These are phyloP conservation scores for Coleophoma cylindrospora DNA, from an alignment of 2,329 filamentous ascomycete species.

Conservation along the genomic window DNA sequence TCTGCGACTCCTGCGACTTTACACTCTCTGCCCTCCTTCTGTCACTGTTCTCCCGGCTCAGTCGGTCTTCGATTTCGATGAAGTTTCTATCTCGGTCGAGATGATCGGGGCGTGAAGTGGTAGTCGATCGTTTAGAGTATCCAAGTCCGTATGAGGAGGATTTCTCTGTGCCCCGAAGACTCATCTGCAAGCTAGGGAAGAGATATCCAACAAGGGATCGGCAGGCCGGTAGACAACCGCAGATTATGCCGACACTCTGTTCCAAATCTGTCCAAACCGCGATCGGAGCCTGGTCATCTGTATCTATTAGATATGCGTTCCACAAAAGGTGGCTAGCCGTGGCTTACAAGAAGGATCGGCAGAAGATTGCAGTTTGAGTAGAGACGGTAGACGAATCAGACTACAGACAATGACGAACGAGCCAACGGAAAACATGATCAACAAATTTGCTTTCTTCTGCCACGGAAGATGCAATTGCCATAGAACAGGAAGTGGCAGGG, in stretches of 20 bases:
- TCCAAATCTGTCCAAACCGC: slow-evolving; percentile 22
- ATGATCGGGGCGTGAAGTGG: background rate
- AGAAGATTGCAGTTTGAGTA: slow-evolving; percentile 2
- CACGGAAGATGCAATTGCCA: slow-evolving; percentile 1
- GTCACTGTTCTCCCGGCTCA: background rate
- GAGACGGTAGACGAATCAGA: slow-evolving; percentile 3
- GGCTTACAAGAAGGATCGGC: slow-evolving; percentile 10
- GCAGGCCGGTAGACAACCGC: slow-evolving; percentile 33
- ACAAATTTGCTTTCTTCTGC: slow-evolving; percentile 3
- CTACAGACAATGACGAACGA: slow-evolving; percentile 8
- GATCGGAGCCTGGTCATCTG: slow-evolving; percentile 13
- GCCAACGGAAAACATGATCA: slow-evolving; percentile 9
- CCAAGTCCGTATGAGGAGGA: background rate
- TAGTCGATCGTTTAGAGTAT: background rate
- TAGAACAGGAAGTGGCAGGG: slow-evolving; percentile 6
- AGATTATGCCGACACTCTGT: slow-evolving; percentile 34
- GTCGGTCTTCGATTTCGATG: background rate
- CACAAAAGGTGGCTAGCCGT: too few species aligned
- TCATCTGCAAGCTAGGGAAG: slow-evolving; percentile 19
- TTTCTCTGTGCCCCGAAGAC: background rate
- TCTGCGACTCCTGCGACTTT: background rate
- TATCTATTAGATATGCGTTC: background rate
- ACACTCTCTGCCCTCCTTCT: background rate
- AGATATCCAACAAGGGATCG: slow-evolving; percentile 23
- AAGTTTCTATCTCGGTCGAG: background rate